A percentile compares a stretch with the other conserved stretches of the same genome.
These are phyloP conservation scores for Coniosporium apollinis DNA, from an alignment of 495 filamentous ascomycete genomes.

Conservation along the genomic window DNA sequence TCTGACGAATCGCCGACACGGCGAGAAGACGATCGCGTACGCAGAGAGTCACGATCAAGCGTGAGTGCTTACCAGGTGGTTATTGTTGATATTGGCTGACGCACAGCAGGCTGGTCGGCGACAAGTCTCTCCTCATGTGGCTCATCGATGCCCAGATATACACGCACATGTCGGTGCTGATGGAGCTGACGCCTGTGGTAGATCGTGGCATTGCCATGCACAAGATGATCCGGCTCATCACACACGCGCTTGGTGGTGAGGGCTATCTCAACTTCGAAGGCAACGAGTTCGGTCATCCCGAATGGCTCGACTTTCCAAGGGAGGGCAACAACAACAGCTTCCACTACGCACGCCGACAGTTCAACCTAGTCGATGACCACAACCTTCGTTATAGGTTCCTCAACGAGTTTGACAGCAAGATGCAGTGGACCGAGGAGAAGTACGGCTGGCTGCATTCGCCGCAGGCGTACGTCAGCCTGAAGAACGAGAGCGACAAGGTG, in stretches of 20 bases:
- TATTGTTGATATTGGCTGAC: too few species aligned
- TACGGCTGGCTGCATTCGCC: constrained; percentile 82
- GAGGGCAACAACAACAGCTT: constrained; percentile 89
- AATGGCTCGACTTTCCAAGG: constrained; percentile 97
- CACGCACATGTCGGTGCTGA: constrained; percentile 85
- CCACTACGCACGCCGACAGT: constrained; percentile 91
- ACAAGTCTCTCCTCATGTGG: constrained; percentile 94
- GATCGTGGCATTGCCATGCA: constrained; percentile 81
- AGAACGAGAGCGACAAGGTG: constrained; percentile 89
- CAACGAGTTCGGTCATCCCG: constrained; percentile 96
- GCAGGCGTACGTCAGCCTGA: constrained; percentile 84
- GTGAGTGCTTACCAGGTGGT: constrained; percentile 48
- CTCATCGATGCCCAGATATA: constrained; percentile 95
- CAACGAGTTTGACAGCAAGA: constrained; percentile 82
- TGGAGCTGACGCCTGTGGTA: constrained; percentile 74
- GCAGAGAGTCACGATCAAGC: constrained; percentile 96
- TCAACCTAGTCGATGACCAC: constrained; percentile 77
- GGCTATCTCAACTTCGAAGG: constrained; percentile 98
- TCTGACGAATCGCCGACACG: constrained; percentile 80
- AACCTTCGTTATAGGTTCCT: constrained; percentile 81
- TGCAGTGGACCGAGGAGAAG: constrained; percentile 74
- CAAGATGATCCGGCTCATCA: constrained; percentile 93
- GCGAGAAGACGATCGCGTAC: constrained; percentile 97
- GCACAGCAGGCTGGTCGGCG: constrained; percentile 83
- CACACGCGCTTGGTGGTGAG: constrained; percentile 87